A percentile compares a stretch with the other conserved stretches of the same genome.
phyloP scores from a whole-genome alignment of 2,329 filamentous ascomycete species.

The Domatiomyces globalis region DNA sequence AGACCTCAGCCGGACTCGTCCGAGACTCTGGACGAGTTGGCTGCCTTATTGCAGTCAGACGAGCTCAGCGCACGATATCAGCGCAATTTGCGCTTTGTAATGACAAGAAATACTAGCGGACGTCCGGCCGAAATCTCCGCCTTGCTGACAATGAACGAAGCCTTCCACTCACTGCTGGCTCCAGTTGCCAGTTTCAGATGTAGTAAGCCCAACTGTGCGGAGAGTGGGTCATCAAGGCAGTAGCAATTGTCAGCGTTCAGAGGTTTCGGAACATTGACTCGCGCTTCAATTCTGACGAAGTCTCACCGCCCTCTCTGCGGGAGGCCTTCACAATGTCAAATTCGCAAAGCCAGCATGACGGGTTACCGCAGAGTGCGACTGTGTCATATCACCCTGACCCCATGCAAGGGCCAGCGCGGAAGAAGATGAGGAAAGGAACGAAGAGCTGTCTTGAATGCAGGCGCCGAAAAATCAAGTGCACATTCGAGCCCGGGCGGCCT shows the following conservation, averaged over 20 bases:
- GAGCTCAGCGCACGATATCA: not conserved
- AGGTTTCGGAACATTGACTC: not conserved
- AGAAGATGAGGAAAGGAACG: slow-evolving; percentile 32
- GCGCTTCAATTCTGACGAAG: not conserved
- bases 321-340: not conserved
- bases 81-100: not conserved
- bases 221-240: not conserved
- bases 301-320: not conserved
- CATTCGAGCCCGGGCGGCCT: slow-evolving; percentile 22
- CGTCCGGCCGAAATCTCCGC: not conserved
- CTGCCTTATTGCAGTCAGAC: not conserved
- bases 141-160: not conserved
- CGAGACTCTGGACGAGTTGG: not conserved
- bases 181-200: not conserved
- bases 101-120: not conserved
- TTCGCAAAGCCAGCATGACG: not conserved
- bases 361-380: not conserved
- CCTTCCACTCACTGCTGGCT: not conserved
- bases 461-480: slow-evolving; percentile 31
- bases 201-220: not conserved
- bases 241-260: not conserved
- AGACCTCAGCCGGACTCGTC: not conserved
- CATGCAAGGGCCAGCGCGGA: slow-evolving; percentile 24
- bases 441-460: slow-evolving; percentile 31
- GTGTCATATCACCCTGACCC: slow-evolving; percentile 9